Base-by-base conservation (phyloP, 208 protist genomes). In the Herpetomonas muscarum region DNA sequence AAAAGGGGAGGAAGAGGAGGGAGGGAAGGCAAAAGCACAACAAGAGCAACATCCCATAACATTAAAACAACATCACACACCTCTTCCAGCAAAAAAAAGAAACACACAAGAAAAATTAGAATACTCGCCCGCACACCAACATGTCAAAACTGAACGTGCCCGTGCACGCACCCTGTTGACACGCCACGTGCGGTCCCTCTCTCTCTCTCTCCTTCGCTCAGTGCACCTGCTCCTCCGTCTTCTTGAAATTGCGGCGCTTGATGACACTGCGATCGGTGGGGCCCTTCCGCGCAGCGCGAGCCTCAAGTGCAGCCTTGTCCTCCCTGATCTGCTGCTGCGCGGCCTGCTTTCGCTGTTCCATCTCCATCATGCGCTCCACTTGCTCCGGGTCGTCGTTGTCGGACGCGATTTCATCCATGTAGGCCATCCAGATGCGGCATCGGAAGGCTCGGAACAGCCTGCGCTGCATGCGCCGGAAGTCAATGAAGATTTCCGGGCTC, bases 381-480 rank as follows among this genome's bases (percentile, higher is more conserved):
- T 64, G 17, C n/a, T 34, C 42, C 39, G 17, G 32, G 4, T 19
- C 46, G 7, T 21, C 28, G 13, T 39, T 30, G 63, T 84, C 77
- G 28, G 64, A 55, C 30, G 62, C 51, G 26, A 86, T 56, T 52
- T 90, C 82, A 51, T 90, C 79, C 62, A 84, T 71, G 76, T 90
- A 86, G 32, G 74, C 71, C 12, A 87, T 69, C 79, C 83, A 91
- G 45, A 91, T 91, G 51, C 79, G 79, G 59, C 79, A 87, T 47
- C 77, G 74, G 24, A 85, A 81, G 28, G 67, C 52, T 29, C 79
- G 76, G 68, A 74, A 79, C 12, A 91, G 71, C 61, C 76, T 76
- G 32, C 83, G 72, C 63, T 87, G 79, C 79, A 91, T 79, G 30
- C 75, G 61, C n/a, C 79, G 73, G 36, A 91, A 91, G 55, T 87